Evolutionary conservation across 345 rosid species (phyloP).

Genomic region (Linum tenue): DNA sequence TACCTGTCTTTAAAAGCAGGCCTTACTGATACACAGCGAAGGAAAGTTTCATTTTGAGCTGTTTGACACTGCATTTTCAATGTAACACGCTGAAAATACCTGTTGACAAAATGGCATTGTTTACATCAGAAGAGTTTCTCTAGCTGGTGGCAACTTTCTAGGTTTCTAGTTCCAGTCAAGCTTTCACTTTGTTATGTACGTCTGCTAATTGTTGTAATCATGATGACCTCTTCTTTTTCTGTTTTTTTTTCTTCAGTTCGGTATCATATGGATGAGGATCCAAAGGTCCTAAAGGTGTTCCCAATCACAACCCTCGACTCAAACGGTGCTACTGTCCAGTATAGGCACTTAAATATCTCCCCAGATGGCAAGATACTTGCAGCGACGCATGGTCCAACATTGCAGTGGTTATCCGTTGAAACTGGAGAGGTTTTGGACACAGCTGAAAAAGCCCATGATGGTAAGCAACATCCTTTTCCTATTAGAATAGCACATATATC

Average conservation of each 20-base stretch:
- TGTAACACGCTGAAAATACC: background rate
- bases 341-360: conserved; percentile 70
- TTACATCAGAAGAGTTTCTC: background rate
- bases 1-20: too few species aligned
- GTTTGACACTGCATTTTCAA: too few species aligned
- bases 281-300: conserved; percentile 80
- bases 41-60: too few species aligned
- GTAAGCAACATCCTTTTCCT: conserved; percentile 17
- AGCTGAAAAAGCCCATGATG: conserved; percentile 84
- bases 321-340: conserved; percentile 56
- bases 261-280: conserved; percentile 95
- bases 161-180: background rate
- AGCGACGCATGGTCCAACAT: conserved; percentile 58
- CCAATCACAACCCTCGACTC: conserved; percentile 70
- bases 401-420: conserved; percentile 85
- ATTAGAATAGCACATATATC: too few species aligned
- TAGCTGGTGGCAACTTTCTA: background rate
- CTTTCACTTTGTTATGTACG: too few species aligned
- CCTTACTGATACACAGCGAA: too few species aligned
- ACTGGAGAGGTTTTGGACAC: conserved; percentile 77
- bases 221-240: conserved; percentile 14
- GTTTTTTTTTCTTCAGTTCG: conserved; percentile 45
- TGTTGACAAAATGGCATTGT: background rate
- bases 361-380: conserved; percentile 89
- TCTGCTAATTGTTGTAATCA: background rate